These are phyloP conservation scores for Trichosporon ovoides DNA, from an alignment of 1,284 basidiomycete genomes.

Conservation along the genomic window DNA sequence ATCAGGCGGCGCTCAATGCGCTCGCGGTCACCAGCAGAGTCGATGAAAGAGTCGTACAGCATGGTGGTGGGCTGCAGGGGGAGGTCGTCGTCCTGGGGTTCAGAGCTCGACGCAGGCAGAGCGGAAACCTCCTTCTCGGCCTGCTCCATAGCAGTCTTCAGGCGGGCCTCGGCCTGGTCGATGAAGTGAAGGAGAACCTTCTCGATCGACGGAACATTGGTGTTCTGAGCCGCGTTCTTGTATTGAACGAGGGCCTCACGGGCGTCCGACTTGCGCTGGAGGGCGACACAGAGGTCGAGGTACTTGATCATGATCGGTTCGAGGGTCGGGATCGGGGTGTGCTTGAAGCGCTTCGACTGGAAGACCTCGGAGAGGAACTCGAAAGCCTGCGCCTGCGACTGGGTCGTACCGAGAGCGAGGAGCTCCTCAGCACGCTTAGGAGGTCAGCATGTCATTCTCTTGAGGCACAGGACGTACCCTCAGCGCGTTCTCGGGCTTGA, in stretches of 20 bases:
- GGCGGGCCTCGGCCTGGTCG: conserved; percentile 78
- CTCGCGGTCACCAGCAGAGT: conserved; percentile 73
- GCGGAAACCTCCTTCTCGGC: conserved; percentile 69
- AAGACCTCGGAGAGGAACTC: conserved; percentile 49
- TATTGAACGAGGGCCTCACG: conserved; percentile 89
- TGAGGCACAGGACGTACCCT: conserved; percentile 33
- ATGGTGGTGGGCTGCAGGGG: conserved; percentile 45
- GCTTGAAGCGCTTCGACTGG: conserved; percentile 77
- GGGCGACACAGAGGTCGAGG: conserved; percentile 90
- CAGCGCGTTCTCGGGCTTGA: conserved; percentile 51
- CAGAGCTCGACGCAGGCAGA: conserved; percentile 59
- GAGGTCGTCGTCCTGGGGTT: conserved; percentile 41
- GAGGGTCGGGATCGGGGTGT: conserved; percentile 78
- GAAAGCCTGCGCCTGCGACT: conserved; percentile 48
- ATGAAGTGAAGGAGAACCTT: conserved; percentile 86
- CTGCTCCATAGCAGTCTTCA: conserved; percentile 76
- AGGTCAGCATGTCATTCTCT: not conserved
- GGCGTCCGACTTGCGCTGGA: conserved; percentile 87
- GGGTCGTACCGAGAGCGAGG: conserved; percentile 45
- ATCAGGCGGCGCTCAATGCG: conserved; percentile 92
- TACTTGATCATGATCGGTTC: conserved; percentile 87
- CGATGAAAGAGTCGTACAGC: conserved; percentile 45
- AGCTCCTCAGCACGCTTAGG: conserved; percentile 48
- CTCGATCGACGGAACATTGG: conserved; percentile 86
- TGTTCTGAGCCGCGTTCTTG: conserved; percentile 94